Conservation (phyloP, 345 rosid species). For the Fremontodendron californicum region DNA sequence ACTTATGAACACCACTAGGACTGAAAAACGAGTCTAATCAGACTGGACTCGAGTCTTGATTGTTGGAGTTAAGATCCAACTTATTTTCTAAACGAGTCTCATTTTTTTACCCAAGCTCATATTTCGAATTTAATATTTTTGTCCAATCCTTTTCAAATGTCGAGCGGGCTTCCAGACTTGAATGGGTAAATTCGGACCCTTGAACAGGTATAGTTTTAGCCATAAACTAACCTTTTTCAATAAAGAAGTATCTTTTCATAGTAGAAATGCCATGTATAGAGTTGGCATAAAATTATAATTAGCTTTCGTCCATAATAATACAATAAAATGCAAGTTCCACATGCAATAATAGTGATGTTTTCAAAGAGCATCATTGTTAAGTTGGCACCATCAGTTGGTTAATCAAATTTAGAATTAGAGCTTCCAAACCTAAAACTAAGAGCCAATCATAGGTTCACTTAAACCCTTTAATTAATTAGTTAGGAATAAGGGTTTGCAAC, state of each 20-base stretch:
- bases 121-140: too few relatives aligned
- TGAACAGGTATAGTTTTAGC: too few relatives aligned
- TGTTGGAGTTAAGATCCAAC: too few relatives aligned
- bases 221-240: background rate
- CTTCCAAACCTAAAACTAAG: background rate
- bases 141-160: too few relatives aligned
- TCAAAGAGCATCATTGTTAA: background rate
- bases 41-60: too few relatives aligned
- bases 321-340: background rate
- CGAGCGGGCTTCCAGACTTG: too few relatives aligned
- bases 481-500: background rate
- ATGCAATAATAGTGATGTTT: background rate
- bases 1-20: too few relatives aligned
- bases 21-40: too few relatives aligned
- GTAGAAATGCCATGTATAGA: background rate
- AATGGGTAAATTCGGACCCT: too few relatives aligned
- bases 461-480: background rate
- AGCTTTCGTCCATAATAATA: background rate
- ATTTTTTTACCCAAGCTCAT: too few relatives aligned
- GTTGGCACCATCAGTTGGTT: background rate
- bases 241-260: background rate
- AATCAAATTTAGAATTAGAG: background rate
- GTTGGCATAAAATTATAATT: background rate
- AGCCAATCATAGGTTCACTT: background rate
- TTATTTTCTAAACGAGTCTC: too few relatives aligned